Evolutionary conservation across 139 green algal species (phyloP).

Genomic region (Klebsormidium nitens): DNA sequence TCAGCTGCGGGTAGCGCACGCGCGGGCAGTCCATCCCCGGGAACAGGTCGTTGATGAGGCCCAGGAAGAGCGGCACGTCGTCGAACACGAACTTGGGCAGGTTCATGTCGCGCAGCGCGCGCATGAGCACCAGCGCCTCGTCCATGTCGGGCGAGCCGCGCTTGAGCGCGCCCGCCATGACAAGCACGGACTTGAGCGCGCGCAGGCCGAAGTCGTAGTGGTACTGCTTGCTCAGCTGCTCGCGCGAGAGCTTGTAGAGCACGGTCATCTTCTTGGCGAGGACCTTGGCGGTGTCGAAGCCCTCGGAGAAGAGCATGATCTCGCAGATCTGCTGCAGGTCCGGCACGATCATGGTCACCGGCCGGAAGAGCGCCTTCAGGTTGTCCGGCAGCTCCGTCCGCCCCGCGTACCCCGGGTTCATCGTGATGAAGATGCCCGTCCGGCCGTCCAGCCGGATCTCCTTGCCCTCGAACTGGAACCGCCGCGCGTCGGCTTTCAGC

Average conservation of each 20-base stretch:
- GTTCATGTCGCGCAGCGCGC: slow-evolving; percentile 83
- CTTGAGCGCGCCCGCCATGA: slow-evolving; percentile 79
- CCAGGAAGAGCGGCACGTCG: slow-evolving; percentile 79
- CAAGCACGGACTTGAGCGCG: slow-evolving; percentile 72
- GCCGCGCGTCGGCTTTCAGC: slow-evolving; percentile 71
- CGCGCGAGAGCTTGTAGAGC: slow-evolving; percentile 73
- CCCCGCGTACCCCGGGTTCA: slow-evolving; percentile 82
- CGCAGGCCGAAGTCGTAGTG: slow-evolving; percentile 84
- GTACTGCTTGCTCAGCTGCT: slow-evolving; percentile 80
- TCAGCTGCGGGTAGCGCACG: slow-evolving; percentile 68
- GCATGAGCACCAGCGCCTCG: slow-evolving; percentile 77
- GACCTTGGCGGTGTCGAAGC: slow-evolving; percentile 70
- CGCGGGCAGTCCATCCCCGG: slow-evolving; percentile 51
- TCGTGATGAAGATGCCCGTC: slow-evolving; percentile 81
- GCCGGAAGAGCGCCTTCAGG: slow-evolving; percentile 77
- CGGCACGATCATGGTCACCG: slow-evolving; percentile 67
- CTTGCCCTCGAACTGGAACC: slow-evolving; percentile 80
- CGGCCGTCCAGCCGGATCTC: slow-evolving; percentile 64
- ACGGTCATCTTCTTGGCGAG: slow-evolving; percentile 86
- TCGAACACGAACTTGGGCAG: slow-evolving; percentile 85
- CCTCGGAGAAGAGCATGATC: slow-evolving; percentile 82
- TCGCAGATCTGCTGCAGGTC: slow-evolving; percentile 65
- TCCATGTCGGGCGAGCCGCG: slow-evolving; percentile 62
- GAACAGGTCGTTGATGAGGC: slow-evolving; percentile 72
- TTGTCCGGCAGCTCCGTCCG: slow-evolving; percentile 80